Base-by-base conservation (phyloP, 768 basidiomycete species). In the Chalciporus pseudorubinellus region DNA sequence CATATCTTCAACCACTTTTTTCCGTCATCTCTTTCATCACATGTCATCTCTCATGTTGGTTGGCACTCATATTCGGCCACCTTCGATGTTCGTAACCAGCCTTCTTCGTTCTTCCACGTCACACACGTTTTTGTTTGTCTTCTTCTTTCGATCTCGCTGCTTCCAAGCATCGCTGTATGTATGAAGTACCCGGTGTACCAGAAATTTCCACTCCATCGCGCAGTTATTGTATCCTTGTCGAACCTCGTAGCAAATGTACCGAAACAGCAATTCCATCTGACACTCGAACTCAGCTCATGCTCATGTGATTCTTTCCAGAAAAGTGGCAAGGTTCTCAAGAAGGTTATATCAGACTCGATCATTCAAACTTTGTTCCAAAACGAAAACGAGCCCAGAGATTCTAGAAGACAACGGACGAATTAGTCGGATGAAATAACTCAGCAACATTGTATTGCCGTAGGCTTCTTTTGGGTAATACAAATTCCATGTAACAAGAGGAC, bases 131-230 rank as follows among this genome's bases (percentile, higher is more conserved):
- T 48, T 28, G 28, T 39, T 51, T 46, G 36, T 22, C 28, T n/a
- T 20, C 20, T 13, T 18, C 12, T 39, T 11, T 33, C 39, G 19
- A 14, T 45, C 56, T 52, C 49, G 53, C 48, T 48, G 53, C 48
- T 51, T 54, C 9, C 52, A 56, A 60, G 54, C 50, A 56, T 49
- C 44, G 44, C 6, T 51, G 43, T 67, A 68, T 67, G 61, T 70
- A 70, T 69, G 44, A 22, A 59, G 61, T 70, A 69, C 67, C 67
- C 46, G 50, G 64, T 49, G 56, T 72, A 67, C 57, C 69, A 52
- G n/a, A 41, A 53, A 57, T 60, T 21, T 63, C 57, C 10, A 62
- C 63, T 52, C 8, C 19, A 31, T 20, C 39, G 39, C 49, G 40
- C 56, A 42, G 31, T 55, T 56, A 62, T 62, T n/a, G 57, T 63